Evolutionary conservation across 306 rosid species (phyloP), one percentile per base, ranked within the genome.

Genomic region (Leucaena leucocephala): DNA sequence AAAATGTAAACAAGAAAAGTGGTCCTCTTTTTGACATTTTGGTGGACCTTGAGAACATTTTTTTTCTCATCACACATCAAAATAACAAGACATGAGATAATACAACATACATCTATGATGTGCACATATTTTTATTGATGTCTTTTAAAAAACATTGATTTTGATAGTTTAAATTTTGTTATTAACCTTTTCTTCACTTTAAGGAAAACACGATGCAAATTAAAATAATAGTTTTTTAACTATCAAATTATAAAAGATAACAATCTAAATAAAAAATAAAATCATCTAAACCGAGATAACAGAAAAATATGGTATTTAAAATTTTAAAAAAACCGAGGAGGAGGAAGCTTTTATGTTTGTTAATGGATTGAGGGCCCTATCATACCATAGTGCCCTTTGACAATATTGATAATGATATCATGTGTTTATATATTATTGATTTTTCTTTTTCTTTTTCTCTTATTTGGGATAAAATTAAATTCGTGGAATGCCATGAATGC

Each of bases 401-500:
- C 61, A 54, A 54, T n/a, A 54, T 17, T 54, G 55, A 49, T 49
- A 15, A 49, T 48, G 17, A 48, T 13, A 14, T 48, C 2, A 4
- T 48, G 6, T 48, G 2, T 49, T 0, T 49, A 2, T 49, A 5
- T 46, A 12, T 13, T 46, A 46, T 46, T 46, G 52, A 46, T 8
- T 0, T 27, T 27, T 7, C n/a, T 17, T 82, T 86, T 86, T 66
- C 91, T 85, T 89, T 87, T 82, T 75, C 14, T 40, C 2, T 86
- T 83, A 82, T 83, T 80, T 82, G 76, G 83, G 82, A 85, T 81
- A 77, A 55, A 58, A 82, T 65, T 72, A 74, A 82, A 77, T 84
- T 87, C 82, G 92, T 82, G 96, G 91, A 86, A 80, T 22, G 64
- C 33, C 16, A 58, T 19, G 64, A 21, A 21, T 82, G 97, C 97